Base-by-base conservation (phyloP, 306 rosid genomes). In the Begonia fuchsioides region DNA sequence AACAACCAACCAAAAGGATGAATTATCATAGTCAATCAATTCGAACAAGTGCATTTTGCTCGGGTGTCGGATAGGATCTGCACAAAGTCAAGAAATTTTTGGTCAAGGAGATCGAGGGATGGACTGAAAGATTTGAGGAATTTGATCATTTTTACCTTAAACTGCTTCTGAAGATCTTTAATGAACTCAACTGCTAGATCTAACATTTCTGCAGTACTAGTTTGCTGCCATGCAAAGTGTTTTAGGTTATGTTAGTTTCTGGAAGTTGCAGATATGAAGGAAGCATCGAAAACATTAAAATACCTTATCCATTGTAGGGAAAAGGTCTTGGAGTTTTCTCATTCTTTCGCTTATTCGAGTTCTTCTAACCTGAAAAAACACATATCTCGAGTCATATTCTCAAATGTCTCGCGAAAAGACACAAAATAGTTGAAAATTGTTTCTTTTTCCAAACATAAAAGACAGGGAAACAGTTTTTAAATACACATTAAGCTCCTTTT, bases 291-390 rank as follows among this genome's bases (percentile, higher is more conserved):
- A 41, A 10, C 45, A 10, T 41, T 11, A 41, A n/a, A 4, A 47
- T 71, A 87, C 96, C 86, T 88, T 88, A 49, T 88, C 96, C 59
- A 86, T 73, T 56, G 73, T 55, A 47, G 96, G 95, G 55, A 81
- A 88, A 52, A 83, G 80, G 15, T 71, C 81, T 61, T 88, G 73
- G 52, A 88, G 43, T 55, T 76, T 88, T 72, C 67, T 88, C 59
- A 88, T 83, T 75, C 86, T 76, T 56, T 83, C 96, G 38, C 86
- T 88, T 17, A 88, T 88, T 19, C 83, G 65, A 1, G 76, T 81
- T 74, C 96, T 78, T 81, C 96, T 78, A 52, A 63, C 68, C 96
- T 88, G 65, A 62, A 69, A n/a, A 66, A 11, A 41, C 6, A 41
- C 35, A 26, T 4, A 26, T 26, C 35, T 26, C 1, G 8, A 4